Evolutionary conservation across 2,329 filamentous ascomycete species (phyloP).

Genomic region (Achaetomium macrosporum): DNA sequence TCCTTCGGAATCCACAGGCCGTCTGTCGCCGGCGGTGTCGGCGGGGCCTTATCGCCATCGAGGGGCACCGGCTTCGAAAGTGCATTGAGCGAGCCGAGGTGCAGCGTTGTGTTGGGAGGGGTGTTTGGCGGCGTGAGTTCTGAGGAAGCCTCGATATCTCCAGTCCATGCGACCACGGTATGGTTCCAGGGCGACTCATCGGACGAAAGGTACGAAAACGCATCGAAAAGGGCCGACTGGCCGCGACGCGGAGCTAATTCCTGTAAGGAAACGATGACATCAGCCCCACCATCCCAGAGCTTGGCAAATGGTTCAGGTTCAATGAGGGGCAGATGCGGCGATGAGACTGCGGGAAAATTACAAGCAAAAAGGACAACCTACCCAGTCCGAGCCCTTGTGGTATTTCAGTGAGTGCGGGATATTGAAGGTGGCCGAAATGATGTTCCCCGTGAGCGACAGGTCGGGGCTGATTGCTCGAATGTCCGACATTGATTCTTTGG

Average conservation of each 20-base stretch:
- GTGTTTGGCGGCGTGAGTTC: slow-evolving; percentile 44
- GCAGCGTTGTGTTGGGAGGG: slow-evolving; percentile 44
- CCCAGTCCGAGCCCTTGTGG: slow-evolving; percentile 55
- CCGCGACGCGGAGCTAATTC: slow-evolving; percentile 72
- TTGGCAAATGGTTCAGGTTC: slow-evolving; percentile 10
- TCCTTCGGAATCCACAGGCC: slow-evolving; percentile 64
- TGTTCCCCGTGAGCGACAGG: slow-evolving; percentile 55
- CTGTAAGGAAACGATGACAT: slow-evolving; percentile 38
- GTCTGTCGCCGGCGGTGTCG: slow-evolving; percentile 56
- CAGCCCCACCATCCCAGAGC: slow-evolving; percentile 22
- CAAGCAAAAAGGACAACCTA: slow-evolving; percentile 31
- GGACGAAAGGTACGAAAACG: slow-evolving; percentile 83
- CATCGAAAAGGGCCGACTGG: slow-evolving; percentile 88
- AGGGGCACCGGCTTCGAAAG: slow-evolving; percentile 75
- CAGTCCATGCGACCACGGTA: slow-evolving; percentile 90
- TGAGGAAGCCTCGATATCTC: slow-evolving; percentile 61
- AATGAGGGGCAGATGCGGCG: background rate
- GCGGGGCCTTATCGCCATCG: slow-evolving; percentile 51
- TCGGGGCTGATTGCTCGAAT: slow-evolving; percentile 52
- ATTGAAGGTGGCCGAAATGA: slow-evolving; percentile 61
- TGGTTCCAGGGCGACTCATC: slow-evolving; percentile 81
- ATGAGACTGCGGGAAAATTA: background rate
- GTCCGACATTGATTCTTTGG: slow-evolving; percentile 48
- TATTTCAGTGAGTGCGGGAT: slow-evolving; percentile 56
- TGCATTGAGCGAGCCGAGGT: slow-evolving; percentile 57